Evolutionary conservation across 2,329 filamentous ascomycete species (phyloP).

Genomic region (Emericellopsis cladophorae): DNA sequence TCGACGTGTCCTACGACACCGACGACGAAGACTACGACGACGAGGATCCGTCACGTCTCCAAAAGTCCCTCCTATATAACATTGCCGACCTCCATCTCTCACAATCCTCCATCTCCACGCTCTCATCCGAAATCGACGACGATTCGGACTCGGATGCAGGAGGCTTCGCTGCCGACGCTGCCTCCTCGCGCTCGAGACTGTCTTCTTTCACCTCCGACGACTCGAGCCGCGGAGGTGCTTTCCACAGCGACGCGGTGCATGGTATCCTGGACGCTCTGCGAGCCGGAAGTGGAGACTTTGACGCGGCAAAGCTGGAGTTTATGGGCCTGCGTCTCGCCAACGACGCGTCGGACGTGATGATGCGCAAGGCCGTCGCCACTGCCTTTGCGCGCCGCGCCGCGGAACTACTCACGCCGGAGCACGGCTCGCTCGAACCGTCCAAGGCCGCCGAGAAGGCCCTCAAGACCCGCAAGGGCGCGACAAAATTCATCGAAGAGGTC

Average conservation of each 20-base stretch:
- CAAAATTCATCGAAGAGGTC: conserved; percentile 44
- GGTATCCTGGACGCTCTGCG: conserved; percentile 80
- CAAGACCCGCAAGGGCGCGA: conserved; percentile 35
- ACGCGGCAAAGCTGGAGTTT: conserved; percentile 74
- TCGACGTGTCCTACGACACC: conserved; percentile 15
- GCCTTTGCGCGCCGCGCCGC: conserved; percentile 75
- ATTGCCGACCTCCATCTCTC: conserved; percentile 39
- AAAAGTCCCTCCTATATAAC: conserved; percentile 42
- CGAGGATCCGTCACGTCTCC: conserved; percentile 36
- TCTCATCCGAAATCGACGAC: conserved; percentile 53
- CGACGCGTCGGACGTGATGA: conserved; percentile 80
- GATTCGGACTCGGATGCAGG: conserved; percentile 57
- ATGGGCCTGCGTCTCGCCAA: conserved; percentile 85
- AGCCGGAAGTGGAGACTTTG: conserved; percentile 65
- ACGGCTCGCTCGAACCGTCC: conserved; percentile 41
- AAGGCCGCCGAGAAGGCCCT: conserved; percentile 55
- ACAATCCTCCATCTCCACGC: conserved; percentile 41
- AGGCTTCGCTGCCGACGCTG: conserved; percentile 27
- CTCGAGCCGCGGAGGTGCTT: conserved; percentile 43
- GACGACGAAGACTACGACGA: conserved; percentile 36
- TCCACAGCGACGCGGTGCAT: conserved; percentile 77
- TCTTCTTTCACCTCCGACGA: conserved; percentile 64
- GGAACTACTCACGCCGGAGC: conserved; percentile 45
- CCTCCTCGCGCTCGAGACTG: conserved; percentile 46
- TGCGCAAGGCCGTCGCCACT: conserved; percentile 73